These are phyloP conservation scores for Jimgerdemannia lactiflua DNA, from an alignment of 192 early-diverging fungal genomes.

Conservation along the genomic window DNA sequence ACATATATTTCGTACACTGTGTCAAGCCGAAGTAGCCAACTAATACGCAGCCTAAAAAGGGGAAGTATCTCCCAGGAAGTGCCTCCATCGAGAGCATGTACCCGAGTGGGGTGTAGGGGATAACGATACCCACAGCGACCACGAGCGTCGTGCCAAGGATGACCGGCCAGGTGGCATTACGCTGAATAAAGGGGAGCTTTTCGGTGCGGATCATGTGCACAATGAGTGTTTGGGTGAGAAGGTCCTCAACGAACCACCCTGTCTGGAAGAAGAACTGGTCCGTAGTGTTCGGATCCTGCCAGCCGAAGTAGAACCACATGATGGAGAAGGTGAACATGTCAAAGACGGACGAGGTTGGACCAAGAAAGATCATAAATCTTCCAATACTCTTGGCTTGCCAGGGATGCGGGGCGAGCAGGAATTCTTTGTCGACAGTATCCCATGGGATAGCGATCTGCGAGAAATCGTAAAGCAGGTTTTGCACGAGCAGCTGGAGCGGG, in stretches of 20 bases:
- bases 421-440: constrained; percentile 47
- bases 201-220: constrained; percentile 45
- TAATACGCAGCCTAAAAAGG: constrained; percentile 26
- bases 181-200: constrained; percentile 46
- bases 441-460: constrained; percentile 47
- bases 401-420: constrained; percentile 33
- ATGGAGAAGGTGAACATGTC: constrained; percentile 41
- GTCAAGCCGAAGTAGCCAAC: constrained; percentile 27
- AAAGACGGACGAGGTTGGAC: constrained; percentile 45
- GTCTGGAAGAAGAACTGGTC: constrained; percentile 16
- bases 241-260: constrained; percentile 42
- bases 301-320: constrained; percentile 37
- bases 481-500: constrained; percentile 38
- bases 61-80: constrained; percentile 27
- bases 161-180: constrained; percentile 24
- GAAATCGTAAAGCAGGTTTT: constrained; percentile 48
- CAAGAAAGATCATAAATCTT: constrained; percentile 48
- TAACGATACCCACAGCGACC: constrained; percentile 13
- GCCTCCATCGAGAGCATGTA: constrained; percentile 23
- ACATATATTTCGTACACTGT: constrained; percentile 33
- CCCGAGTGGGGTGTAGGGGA: constrained; percentile 31
- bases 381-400: constrained; percentile 40
- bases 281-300: constrained; percentile 9
- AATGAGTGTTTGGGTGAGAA: constrained; percentile 42
- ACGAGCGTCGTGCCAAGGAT: constrained; percentile 19